phyloP scores from a whole-genome alignment of 495 filamentous ascomycete genomes.

The Sordaria brevicollis region DNA sequence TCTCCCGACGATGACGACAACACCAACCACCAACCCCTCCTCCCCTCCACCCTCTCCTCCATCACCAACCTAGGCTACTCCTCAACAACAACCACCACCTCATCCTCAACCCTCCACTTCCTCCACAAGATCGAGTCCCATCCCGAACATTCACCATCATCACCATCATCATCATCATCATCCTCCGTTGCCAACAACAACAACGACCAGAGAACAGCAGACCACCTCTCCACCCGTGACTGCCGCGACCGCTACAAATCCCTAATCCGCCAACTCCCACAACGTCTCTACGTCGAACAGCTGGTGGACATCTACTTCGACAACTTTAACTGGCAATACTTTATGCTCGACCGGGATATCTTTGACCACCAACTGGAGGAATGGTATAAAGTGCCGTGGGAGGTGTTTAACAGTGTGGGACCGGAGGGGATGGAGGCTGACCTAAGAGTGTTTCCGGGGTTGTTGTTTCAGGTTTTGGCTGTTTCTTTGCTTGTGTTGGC shows the following conservation, averaged over 20 bases:
- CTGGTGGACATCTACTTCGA: slow-evolving; percentile 45
- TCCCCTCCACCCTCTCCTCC: slow-evolving; percentile 11
- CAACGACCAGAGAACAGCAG: slow-evolving; percentile 5
- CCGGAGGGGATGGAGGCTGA: slow-evolving; percentile 31
- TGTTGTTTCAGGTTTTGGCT: slow-evolving; percentile 48
- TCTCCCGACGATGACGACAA: background rate
- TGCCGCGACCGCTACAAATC: slow-evolving; percentile 43
- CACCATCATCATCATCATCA: slow-evolving; percentile 4
- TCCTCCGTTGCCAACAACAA: background rate
- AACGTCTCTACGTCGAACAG: slow-evolving; percentile 39
- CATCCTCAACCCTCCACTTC: slow-evolving; percentile 39
- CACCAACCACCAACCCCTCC: background rate
- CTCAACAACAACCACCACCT: slow-evolving; percentile 31
- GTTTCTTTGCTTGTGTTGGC: slow-evolving; percentile 45
- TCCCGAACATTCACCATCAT: background rate
- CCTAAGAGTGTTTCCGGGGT: slow-evolving; percentile 42
- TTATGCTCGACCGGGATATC: slow-evolving; percentile 40
- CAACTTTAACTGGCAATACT: slow-evolving; percentile 52
- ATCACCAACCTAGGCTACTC: slow-evolving; percentile 38
- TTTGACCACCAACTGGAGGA: slow-evolving; percentile 38
- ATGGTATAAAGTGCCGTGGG: slow-evolving; percentile 41
- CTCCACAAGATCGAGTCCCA: slow-evolving; percentile 36
- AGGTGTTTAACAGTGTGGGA: slow-evolving; percentile 28
- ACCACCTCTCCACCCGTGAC: background rate
- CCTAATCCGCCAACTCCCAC: slow-evolving; percentile 42